phyloP scores from a whole-genome alignment of 2,329 filamentous ascomycete genomes.

The Calonectria pteridis region DNA sequence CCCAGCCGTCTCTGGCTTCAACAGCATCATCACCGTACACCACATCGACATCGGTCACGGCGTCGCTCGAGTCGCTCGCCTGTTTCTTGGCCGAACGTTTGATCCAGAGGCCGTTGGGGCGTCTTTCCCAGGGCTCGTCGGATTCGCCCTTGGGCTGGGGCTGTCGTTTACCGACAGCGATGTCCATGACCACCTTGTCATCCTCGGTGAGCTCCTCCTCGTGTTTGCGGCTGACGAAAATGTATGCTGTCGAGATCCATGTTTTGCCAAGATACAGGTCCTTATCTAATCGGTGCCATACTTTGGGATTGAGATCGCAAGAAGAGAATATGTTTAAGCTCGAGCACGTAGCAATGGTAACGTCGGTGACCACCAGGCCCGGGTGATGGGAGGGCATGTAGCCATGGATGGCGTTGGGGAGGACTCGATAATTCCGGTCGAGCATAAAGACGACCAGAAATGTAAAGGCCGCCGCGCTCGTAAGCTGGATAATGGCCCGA shows the following conservation, averaged over 20 bases:
- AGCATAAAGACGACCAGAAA: conserved; percentile 83
- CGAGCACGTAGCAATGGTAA: conserved; percentile 83
- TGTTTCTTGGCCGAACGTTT: conserved; percentile 79
- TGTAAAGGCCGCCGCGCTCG: conserved; percentile 73
- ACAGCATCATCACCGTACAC: conserved; percentile 92
- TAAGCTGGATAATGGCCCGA: conserved; percentile 81
- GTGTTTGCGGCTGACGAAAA: conserved; percentile 85
- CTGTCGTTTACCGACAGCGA: conserved; percentile 79
- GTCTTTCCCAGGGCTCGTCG: conserved; percentile 80
- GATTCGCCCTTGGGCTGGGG: conserved; percentile 65
- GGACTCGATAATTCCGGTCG: conserved; percentile 88
- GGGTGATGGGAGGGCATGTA: conserved; percentile 89
- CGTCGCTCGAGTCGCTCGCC: conserved; percentile 79
- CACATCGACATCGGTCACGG: conserved; percentile 85
- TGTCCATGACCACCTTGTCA: conserved; percentile 84
- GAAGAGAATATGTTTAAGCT: conserved; percentile 79
- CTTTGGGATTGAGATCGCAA: conserved; percentile 77
- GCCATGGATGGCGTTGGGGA: conserved; percentile 87
- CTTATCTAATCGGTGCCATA: conserved; percentile 89
- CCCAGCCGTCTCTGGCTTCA: conserved; percentile 89
- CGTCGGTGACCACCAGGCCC: conserved; percentile 87
- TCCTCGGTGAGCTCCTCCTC: conserved; percentile 83
- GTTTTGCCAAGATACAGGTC: conserved; percentile 84
- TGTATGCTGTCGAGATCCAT: conserved; percentile 81
- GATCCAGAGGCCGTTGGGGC: conserved; percentile 85